Base-by-base conservation (phyloP, 129 eudicot genomes). In the Oenanthe sinensis region DNA sequence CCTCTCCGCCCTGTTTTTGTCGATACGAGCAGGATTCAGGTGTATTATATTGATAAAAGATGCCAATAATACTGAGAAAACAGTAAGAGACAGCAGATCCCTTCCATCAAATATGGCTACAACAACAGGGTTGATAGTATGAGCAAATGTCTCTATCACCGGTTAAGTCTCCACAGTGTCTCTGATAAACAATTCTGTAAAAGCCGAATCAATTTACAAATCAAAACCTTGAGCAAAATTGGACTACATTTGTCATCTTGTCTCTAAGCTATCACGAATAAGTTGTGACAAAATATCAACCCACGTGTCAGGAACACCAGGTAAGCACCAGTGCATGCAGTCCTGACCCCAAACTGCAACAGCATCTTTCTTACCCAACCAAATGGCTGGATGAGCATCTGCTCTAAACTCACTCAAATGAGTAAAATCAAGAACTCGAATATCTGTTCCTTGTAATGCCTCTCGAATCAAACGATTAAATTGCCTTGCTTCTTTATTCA, bases 311-410 rank as follows among this genome's bases (percentile, higher is more conserved):
- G 98, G 98, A 54, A 95, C 92, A 40, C 98, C 98, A 0, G 98
- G 98, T 62, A 95, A 88, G 86, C 97, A 95, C 98, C 98, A 95
- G 75, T 95, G 98, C 98, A 95, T 91, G 91, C 98, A 95, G 77
- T 95, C 98, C 86, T 95, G 91, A 50, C 98, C 97, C 98, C 97
- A 95, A 26, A 91, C 87, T 1, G 97, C 86, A 81, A 95, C 98
- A 12, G 96, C 98, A 77, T 91, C 98, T 83, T 91, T 90, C 79
- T 91, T 90, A 54, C 98, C 98, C 36, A 94, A 70, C 98, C 98
- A 94, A 22, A 82, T 86, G 48, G 98, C 97, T 24, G 98, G 98
- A 84, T 95, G 98, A 48, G 94, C 98, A 75, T 93, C 98, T 39
- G 96, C 96, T 78, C 98, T 85, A 50, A 80, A 91, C 86, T 93